phyloP scores from a whole-genome alignment of 805 yeast genomes.

The Scheffersomyces coipomensis region DNA sequence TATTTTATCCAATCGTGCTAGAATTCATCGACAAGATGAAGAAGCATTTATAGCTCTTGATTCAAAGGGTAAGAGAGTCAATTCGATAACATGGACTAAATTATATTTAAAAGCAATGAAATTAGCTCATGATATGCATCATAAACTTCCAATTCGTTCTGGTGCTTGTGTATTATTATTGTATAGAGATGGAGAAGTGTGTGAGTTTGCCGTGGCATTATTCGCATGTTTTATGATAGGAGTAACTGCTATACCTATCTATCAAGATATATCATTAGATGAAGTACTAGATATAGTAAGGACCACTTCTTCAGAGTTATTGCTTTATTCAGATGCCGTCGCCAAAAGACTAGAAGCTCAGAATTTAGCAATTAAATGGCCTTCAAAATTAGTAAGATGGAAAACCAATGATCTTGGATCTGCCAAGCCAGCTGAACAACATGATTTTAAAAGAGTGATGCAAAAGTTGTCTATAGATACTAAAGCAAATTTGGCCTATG shows the following conservation, averaged over 20 bases:
- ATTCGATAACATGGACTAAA: slow-evolving; percentile 85
- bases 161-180: slow-evolving; percentile 83
- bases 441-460: background rate
- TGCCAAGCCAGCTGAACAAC: slow-evolving; percentile 18
- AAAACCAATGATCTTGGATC: slow-evolving; percentile 86
- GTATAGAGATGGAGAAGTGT: slow-evolving; percentile 78
- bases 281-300: slow-evolving; percentile 74
- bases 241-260: slow-evolving; percentile 90
- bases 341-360: slow-evolving; percentile 52
- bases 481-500: slow-evolving; percentile 73
- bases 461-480: slow-evolving; percentile 6
- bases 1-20: slow-evolving; percentile 71
- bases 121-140: slow-evolving; percentile 79
- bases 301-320: slow-evolving; percentile 72
- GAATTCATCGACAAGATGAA: slow-evolving; percentile 52
- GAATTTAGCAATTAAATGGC: slow-evolving; percentile 58
- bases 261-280: slow-evolving; percentile 63
- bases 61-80: slow-evolving; percentile 74
- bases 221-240: slow-evolving; percentile 93
- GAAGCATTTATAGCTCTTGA: slow-evolving; percentile 74
- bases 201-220: slow-evolving; percentile 82
- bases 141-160: slow-evolving; percentile 67
- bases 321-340: slow-evolving; percentile 78
- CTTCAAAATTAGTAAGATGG: slow-evolving; percentile 71
- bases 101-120: slow-evolving; percentile 79